phyloP scores from a whole-genome alignment of 2,329 filamentous ascomycete species.

The Macrophomina phaseolina region DNA sequence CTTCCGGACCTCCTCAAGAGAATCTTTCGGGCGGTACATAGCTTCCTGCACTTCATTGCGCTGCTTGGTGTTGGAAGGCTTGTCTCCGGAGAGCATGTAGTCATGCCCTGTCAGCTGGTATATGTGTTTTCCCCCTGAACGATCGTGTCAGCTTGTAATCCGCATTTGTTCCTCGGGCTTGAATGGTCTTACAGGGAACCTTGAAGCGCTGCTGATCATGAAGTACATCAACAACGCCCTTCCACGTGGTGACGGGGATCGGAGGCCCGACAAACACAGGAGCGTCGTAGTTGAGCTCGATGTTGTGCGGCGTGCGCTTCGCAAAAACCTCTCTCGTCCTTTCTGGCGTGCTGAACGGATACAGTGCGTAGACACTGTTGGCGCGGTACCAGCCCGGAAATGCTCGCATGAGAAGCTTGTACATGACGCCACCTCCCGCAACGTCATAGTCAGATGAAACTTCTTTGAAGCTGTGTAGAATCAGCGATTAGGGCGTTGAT shows the following conservation, averaged over 20 bases:
- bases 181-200: constrained; percentile 33
- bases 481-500: not conserved
- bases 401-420: constrained; percentile 32
- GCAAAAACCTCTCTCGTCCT: constrained; percentile 32
- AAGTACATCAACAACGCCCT: constrained; percentile 35
- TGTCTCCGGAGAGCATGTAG: constrained; percentile 34
- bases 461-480: constrained; percentile 24
- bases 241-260: constrained; percentile 33
- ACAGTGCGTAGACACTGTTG: constrained; percentile 37
- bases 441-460: constrained; percentile 27
- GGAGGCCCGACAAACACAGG: constrained; percentile 30
- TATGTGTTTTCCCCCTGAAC: constrained; percentile 32
- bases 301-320: constrained; percentile 29
- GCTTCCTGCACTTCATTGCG: constrained; percentile 29
- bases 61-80: constrained; percentile 29
- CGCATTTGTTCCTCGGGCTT: not conserved
- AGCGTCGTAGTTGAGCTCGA: constrained; percentile 34
- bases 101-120: constrained; percentile 35
- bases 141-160: not conserved
- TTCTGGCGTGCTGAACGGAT: constrained; percentile 37
- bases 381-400: constrained; percentile 34
- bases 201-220: constrained; percentile 37
- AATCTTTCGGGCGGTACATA: constrained; percentile 32
- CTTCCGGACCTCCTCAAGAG: constrained; percentile 30
- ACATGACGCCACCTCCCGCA: constrained; percentile 30